These are phyloP conservation scores for Leishmania tropica DNA, from an alignment of 208 protist species.

Conservation along the genomic window DNA sequence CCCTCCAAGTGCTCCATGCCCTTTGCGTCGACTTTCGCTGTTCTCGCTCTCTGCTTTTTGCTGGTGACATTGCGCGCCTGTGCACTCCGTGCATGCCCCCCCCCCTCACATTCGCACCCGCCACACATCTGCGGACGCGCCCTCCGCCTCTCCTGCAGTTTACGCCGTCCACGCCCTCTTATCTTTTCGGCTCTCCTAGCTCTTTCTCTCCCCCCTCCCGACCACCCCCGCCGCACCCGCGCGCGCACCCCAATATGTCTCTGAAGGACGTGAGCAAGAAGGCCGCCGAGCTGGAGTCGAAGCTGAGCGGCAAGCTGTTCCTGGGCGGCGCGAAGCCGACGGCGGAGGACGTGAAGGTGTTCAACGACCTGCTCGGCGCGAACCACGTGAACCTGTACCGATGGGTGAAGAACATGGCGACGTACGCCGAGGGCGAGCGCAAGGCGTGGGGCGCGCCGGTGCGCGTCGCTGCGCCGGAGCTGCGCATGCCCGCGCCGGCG, in stretches of 20 bases:
- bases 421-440: conserved; percentile 58
- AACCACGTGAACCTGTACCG: conserved; percentile 57
- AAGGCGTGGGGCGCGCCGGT: conserved; percentile 57
- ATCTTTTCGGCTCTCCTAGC: background rate
- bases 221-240: conserved; percentile 10
- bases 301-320: conserved; percentile 66
- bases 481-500: conserved; percentile 20
- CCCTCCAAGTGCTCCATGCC: background rate
- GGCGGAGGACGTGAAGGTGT: conserved; percentile 67
- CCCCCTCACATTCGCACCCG: background rate
- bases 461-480: conserved; percentile 49
- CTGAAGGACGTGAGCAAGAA: conserved; percentile 64
- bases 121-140: background rate
- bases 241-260: conserved; percentile 37
- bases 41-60: background rate
- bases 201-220: conserved; percentile 5
- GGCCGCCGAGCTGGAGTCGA: conserved; percentile 52
- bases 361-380: conserved; percentile 72
- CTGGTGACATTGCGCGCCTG: background rate
- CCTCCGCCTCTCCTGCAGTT: background rate
- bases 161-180: background rate
- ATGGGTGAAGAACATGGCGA: conserved; percentile 79
- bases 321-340: conserved; percentile 69
- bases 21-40: background rate
- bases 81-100: no score